These are phyloP conservation scores for Populus euphratica DNA, from an alignment of 345 rosid genomes.

Conservation along the genomic window DNA sequence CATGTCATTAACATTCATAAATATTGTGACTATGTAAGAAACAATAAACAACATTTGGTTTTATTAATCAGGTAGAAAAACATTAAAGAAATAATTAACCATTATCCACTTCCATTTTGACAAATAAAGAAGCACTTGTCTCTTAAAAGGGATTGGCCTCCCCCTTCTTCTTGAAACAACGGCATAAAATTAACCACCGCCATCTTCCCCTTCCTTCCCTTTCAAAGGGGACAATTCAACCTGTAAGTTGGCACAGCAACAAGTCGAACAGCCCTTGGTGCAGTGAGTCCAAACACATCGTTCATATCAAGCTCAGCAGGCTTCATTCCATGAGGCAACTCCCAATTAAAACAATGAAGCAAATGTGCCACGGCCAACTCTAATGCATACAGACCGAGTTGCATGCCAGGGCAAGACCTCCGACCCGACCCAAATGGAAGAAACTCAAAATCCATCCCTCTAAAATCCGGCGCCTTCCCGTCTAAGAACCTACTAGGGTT, in stretches of 20 bases:
- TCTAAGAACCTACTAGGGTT: slow-evolving; percentile 32
- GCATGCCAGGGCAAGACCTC: slow-evolving; percentile 44
- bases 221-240: slow-evolving; percentile 5
- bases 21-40: too few species aligned
- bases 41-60: too few species aligned
- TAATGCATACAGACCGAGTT: slow-evolving; percentile 37
- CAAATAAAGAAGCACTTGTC: neutral
- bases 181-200: neutral
- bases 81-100: too few species aligned
- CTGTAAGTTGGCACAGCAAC: slow-evolving; percentile 31
- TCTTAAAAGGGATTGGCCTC: neutral
- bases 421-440: slow-evolving; percentile 48
- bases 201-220: neutral
- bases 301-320: slow-evolving; percentile 35
- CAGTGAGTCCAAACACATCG: slow-evolving; percentile 46
- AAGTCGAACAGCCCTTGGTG: slow-evolving; percentile 40
- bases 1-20: too few species aligned
- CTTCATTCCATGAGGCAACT: slow-evolving; percentile 36
- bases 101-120: too few species aligned
- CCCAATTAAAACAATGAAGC: slow-evolving; percentile 41
- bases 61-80: too few species aligned
- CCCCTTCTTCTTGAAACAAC: neutral
- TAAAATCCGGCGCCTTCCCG: slow-evolving; percentile 30
- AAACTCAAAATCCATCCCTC: slow-evolving; percentile 30
- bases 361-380: slow-evolving; percentile 35